Base-by-base conservation (phyloP, 805 yeast species). In the Metschnikowia dekortorum region DNA sequence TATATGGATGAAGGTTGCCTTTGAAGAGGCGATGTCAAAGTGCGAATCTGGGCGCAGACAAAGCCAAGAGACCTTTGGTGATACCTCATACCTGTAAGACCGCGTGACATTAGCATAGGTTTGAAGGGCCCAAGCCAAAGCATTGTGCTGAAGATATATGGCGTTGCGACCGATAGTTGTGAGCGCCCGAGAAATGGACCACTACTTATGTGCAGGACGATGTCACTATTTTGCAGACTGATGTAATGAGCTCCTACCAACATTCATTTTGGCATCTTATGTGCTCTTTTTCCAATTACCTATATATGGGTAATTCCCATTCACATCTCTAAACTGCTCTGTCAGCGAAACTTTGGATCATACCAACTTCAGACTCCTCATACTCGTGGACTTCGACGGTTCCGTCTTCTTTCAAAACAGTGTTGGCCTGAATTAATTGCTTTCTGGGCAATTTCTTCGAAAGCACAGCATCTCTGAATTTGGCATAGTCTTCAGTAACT, bases 351-450 rank as follows among this genome's bases (percentile, higher is more conserved):
- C 91, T 84, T 67, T 84, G 80, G 61, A 89, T 85, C 86, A 89
- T 78, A 29, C 96, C 96, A 34, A 74, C 71, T 56, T 82, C 83
- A 10, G 83, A 75, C 63, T 87, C 92, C 29, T 80, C 84, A 60
- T 89, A 89, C 62, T 87, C 96, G 50, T 74, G 76, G n/a, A 89
- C 73, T 38, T 68, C 75, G 32, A 85, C 82, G 6, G 63, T 65
- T 8, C 67, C 74, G 5, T 67, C 76, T 8, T 61, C 71, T 11
- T 63, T 57, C 41, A 81, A 54, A 28, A 69, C 58, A 8, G 96
- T 85, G 68, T 89, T 89, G 29, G 90, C 88, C 68, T 89, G 97
- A 50, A 89, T 82, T 57, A 85, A 79, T 65, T 88, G 95, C 66
- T 83, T 85, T 66, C 97, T 80, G 54, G 97, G 96, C 58, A 85